Evolutionary conservation across 148 eudicot genomes (phyloP), one percentile per base, ranked within the genome.

Genomic region (Linanthus parryae): DNA sequence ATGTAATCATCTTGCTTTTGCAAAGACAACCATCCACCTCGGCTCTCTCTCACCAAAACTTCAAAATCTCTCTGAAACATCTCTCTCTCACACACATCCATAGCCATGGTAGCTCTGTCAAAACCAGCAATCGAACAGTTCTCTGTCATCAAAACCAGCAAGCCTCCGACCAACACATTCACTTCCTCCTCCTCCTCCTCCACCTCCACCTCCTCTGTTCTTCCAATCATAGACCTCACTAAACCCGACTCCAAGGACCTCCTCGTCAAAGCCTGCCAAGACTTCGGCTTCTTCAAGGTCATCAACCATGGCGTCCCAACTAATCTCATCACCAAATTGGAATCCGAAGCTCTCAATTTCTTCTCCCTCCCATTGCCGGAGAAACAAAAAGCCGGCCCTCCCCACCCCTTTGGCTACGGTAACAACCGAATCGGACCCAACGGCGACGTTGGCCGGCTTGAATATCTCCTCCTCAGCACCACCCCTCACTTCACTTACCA

Each of bases 381-480:
- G 18, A 81, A 81, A 18, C 57, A 61, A 25, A 61, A 67, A 17
- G 71, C 71, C 9, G 79, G 73, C 2, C 55, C 79, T 2, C 70
- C 71, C 4, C 17, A 63, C 42, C 82, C 86, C 0, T 67, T 73
- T 53, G 82, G 86, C 13, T 80, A 76, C 56, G 86, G 86, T 0
- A 72, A 57, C 59, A 76, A 76, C 65, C 67, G 48, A 27, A 76
- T 80, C 47, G 86, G 86, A 25, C 44, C 13, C 15, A 80, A 70
- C 48, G 82, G 82, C 6, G 86, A 80, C 28, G 61, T 76, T 0
- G 77, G 86, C 6, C 71, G 78, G 79, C 52, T 80, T 23, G 86
- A 80, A 28, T 80, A 80, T 43, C 61, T 80, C 29, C 79, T 80
- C 22, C 35, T 77, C 1, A 57, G 56, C 15, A 44, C 71, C 17